Conservation (phyloP, 495 filamentous ascomycete genomes). For the Talaromyces proteolyticus region DNA sequence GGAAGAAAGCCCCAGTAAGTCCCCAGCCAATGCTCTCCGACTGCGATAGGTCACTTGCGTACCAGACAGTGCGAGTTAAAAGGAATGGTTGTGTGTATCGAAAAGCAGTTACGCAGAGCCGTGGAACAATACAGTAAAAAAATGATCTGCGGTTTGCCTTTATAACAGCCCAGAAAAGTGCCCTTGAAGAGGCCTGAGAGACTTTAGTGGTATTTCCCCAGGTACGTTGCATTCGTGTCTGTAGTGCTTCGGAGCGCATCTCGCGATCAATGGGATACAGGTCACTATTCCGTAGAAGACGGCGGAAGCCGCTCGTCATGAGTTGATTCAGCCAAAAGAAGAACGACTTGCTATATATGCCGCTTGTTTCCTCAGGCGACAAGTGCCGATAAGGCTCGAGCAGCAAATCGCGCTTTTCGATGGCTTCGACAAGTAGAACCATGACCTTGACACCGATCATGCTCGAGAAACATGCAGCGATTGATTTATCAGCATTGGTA, state of each 20-base stretch:
- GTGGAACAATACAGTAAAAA: conserved; percentile 41
- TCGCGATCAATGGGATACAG: conserved; percentile 16
- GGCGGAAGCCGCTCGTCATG: conserved; percentile 35
- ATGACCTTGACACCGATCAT: conserved; percentile 39
- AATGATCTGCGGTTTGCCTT: conserved; percentile 41
- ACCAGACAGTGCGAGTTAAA: conserved; percentile 44
- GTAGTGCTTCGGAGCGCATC: background rate
- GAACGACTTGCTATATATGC: conserved; percentile 43
- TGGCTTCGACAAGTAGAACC: conserved; percentile 46
- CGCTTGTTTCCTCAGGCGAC: conserved; percentile 53
- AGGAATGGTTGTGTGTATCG: conserved; percentile 60
- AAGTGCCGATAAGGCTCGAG: conserved; percentile 30
- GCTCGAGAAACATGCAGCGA: conserved; percentile 12
- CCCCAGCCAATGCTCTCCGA: conserved; percentile 44
- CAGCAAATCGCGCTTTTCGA: conserved; percentile 46
- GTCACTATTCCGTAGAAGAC: conserved; percentile 26
- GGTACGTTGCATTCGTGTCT: background rate
- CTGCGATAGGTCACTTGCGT: conserved; percentile 29
- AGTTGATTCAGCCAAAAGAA: conserved; percentile 58
- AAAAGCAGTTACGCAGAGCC: conserved; percentile 50
- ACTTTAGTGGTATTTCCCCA: background rate
- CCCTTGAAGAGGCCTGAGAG: conserved; percentile 11
- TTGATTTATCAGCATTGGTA: conserved; percentile 14
- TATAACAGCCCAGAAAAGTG: conserved; percentile 40
- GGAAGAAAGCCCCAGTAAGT: conserved; percentile 42